Evolutionary conservation across 2,329 filamentous ascomycete genomes (phyloP).

Genomic region (Cercospora berteroae): DNA sequence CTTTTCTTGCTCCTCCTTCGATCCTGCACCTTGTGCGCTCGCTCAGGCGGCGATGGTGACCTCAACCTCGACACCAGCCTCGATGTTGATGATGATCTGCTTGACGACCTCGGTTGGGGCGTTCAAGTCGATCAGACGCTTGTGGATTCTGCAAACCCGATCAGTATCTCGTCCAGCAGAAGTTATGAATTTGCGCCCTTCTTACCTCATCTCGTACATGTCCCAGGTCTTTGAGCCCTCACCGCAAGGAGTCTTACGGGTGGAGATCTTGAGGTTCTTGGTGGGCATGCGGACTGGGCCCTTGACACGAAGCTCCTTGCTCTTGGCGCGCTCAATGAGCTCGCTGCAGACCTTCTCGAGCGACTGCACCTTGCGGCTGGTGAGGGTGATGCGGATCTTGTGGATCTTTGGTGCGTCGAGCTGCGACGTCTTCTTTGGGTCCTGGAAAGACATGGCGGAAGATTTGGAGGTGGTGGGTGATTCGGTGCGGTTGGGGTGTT

Average conservation of each 20-base stretch:
- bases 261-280: conserved; percentile 94
- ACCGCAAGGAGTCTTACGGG: conserved; percentile 98
- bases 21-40: conserved; percentile 5
- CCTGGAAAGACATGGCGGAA: conserved; percentile 80
- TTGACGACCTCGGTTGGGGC: conserved; percentile 97
- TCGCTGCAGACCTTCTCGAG: conserved; percentile 98
- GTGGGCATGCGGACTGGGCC: conserved; percentile 96
- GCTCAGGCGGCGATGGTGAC: conserved; percentile 81
- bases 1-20: neutral
- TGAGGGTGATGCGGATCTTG: conserved; percentile 98
- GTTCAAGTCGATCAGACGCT: conserved; percentile 60
- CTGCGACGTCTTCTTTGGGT: conserved; percentile 83
- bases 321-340: conserved; percentile 97
- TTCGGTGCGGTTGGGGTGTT: conserved; percentile 29
- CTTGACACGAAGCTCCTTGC: conserved; percentile 98
- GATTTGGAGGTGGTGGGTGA: conserved; percentile 30
- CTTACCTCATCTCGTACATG: conserved; percentile 96
- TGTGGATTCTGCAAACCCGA: conserved; percentile 34
- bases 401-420: conserved; percentile 91
- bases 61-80: conserved; percentile 90
- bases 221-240: conserved; percentile 99
- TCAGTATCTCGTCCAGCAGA: conserved; percentile 11
- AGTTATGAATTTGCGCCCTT: too few species aligned
- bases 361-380: conserved; percentile 87
- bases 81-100: conserved; percentile 95